Conservation (phyloP, 2,329 filamentous ascomycete species). For the Talaromyces sp. region DNA sequence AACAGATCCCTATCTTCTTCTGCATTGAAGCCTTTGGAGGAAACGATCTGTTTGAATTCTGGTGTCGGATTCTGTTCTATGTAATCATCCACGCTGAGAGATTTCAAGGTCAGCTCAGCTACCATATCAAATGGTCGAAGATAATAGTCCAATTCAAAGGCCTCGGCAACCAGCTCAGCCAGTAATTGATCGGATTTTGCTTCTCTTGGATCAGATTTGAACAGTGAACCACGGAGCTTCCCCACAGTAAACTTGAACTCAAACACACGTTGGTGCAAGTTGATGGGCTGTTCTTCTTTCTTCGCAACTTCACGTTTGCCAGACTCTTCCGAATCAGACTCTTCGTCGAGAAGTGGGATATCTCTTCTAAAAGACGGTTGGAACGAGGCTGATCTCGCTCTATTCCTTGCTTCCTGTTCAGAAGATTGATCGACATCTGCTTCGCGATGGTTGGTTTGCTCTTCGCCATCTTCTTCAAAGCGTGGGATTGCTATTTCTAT, state of each 20-base stretch:
- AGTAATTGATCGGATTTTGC: slow-evolving; percentile 75
- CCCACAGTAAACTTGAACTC: slow-evolving; percentile 97
- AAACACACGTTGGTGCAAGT: slow-evolving; percentile 84
- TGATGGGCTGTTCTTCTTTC: slow-evolving; percentile 54
- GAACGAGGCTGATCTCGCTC: slow-evolving; percentile 68
- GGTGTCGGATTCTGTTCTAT: slow-evolving; percentile 80
- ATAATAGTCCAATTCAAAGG: slow-evolving; percentile 84
- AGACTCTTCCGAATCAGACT: slow-evolving; percentile 58
- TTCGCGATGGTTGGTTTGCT: slow-evolving; percentile 30
- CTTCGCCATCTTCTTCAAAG: slow-evolving; percentile 57
- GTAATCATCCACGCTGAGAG: slow-evolving; percentile 88
- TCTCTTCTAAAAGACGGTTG: slow-evolving; percentile 69
- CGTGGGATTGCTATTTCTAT: slow-evolving; percentile 94
- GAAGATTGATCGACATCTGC: slow-evolving; percentile 35
- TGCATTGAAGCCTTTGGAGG: slow-evolving; percentile 71
- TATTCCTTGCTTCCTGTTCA: slow-evolving; percentile 33
- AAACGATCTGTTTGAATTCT: slow-evolving; percentile 97
- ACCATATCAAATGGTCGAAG: slow-evolving; percentile 89
- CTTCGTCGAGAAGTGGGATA: slow-evolving; percentile 75
- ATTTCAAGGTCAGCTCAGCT: slow-evolving; percentile 83
- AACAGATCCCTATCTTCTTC: slow-evolving; percentile 79
- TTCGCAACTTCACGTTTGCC: slow-evolving; percentile 60
- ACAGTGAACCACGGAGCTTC: slow-evolving; percentile 88
- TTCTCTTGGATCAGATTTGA: slow-evolving; percentile 76
- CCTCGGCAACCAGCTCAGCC: slow-evolving; percentile 86